Base-by-base conservation (phyloP, 345 rosid genomes). In the Eucalyptus albens region DNA sequence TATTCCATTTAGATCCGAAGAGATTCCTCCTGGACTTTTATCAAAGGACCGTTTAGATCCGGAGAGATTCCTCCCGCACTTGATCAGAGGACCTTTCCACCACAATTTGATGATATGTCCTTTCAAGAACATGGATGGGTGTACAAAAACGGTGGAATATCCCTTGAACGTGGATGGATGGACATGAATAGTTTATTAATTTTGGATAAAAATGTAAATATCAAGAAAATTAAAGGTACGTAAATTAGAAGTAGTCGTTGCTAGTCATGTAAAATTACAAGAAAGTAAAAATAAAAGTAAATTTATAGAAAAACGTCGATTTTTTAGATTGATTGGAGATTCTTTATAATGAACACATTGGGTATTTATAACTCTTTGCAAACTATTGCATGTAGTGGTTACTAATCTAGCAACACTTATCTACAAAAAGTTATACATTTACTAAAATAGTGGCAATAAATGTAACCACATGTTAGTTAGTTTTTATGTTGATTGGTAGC, bases 381-480 rank as follows among this genome's bases (percentile, higher is more conserved):
- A 56, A 56, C 29, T 9, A 2, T 10, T 10, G 14, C 62, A 56
- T 10, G 1, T 4, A 10, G 29, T 22, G 62, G 62, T 24, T 56
- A 56, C 2, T 10, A 1, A 56, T 56, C 6, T 60, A 60, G 67
- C n/a, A 60, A 60, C 8, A 26, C 67, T 60, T 60, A 60, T 12
- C 3, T 1, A 60, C 16, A 60, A 60, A 11, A 60, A 12, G 15
- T 60, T 26, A 60, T 12, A 60, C 16, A 60, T 1, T 0, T 60
- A 8, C 31, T 60, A 26, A 27, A 60, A 60, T 60, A 60, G 31
- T 0, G 0, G 16, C 15, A 60, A 6, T 60, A 27, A 60, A 60
- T 5, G 0, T 1, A 59, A 59, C n/a, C 29, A 59, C 67, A 11
- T 11, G 1, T 1, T 11, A 26, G 7, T 11, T 27, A 62, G 69